Evolutionary conservation across 176 grass and related monocot species (phyloP), one percentile per base, ranked within the genome.

Genomic region (Guadua angustifolia): DNA sequence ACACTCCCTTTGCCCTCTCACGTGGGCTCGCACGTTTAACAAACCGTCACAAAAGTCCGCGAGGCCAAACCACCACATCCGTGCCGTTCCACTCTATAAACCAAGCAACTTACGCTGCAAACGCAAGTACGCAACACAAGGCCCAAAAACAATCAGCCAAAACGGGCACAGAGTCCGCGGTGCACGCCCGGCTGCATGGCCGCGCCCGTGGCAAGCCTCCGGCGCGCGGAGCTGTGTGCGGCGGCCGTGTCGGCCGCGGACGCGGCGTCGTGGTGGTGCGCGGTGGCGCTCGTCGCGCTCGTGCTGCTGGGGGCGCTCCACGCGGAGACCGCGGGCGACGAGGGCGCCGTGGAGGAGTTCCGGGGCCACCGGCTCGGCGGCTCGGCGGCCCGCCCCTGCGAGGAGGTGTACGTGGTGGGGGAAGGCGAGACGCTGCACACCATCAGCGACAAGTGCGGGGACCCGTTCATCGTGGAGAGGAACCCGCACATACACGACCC

Each of bases 401-500:
- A 95, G 29, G 96, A 95, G 79, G 92, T 98, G 56, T 98, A 98
- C 74, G 83, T 98, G 38, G 93, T 98, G 5, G 84, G 96, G 33
- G 96, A 98, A 52, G 90, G 87, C 69, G 92, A 98, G 71, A 94
- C 95, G 76, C 91, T 95, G 79, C 88, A 98, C 79, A 98, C 66
- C 77, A 95, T 98, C 88, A 98, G 92, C 87, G 91, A 98, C 84
- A 93, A 77, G 88, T 98, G 95, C 90, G 91, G 89, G 8, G 95
- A 98, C 81, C 85, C 95, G 5, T 98, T 98, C 90, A 98, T 98
- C 77, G 88, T 98, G 58, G 95, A 98, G 90, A 84, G 89, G 57
- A 98, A 98, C 87, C 95, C 95, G 9, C 95, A 98, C 83, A 75
- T 98, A 66, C 95, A 98, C 75, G 95, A 98, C 88, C 92, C 95